A percentile compares a stretch with the other conserved stretches of the same genome.
Conservation (phyloP, 495 filamentous ascomycete species). For the Neurospora hispaniola region DNA sequence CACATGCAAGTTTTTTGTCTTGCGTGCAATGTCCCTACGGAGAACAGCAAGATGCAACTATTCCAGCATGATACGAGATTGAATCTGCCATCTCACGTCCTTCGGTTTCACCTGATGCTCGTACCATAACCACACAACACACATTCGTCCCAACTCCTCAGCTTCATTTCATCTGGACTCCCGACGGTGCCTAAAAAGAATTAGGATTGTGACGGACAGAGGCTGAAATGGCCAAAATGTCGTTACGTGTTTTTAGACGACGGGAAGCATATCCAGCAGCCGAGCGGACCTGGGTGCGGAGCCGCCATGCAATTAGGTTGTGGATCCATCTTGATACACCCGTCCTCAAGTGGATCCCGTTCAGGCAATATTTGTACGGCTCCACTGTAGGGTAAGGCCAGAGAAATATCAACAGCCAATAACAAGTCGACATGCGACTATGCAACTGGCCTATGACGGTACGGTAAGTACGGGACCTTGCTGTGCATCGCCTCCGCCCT, state of each 20-base stretch:
- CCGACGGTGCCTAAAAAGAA: neutral
- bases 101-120: neutral
- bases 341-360: neutral
- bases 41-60: neutral
- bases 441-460: neutral
- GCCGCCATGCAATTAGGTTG: neutral
- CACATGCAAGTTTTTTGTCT: neutral
- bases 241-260: neutral
- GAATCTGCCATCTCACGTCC: neutral
- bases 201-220: neutral
- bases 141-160: neutral
- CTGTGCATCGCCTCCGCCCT: slow-evolving; percentile 1
- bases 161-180: neutral
- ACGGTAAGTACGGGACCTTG: neutral
- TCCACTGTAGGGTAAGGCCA: neutral
- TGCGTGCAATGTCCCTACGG: neutral
- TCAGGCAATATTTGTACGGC: neutral
- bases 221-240: neutral
- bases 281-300: neutral
- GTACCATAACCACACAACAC: neutral
- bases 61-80: neutral
- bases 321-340: neutral
- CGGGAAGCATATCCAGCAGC: neutral
- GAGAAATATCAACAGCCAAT: neutral
- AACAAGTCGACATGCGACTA: neutral